phyloP scores from a whole-genome alignment of 2,329 filamentous ascomycete genomes.

The Corynespora cassiicola region DNA sequence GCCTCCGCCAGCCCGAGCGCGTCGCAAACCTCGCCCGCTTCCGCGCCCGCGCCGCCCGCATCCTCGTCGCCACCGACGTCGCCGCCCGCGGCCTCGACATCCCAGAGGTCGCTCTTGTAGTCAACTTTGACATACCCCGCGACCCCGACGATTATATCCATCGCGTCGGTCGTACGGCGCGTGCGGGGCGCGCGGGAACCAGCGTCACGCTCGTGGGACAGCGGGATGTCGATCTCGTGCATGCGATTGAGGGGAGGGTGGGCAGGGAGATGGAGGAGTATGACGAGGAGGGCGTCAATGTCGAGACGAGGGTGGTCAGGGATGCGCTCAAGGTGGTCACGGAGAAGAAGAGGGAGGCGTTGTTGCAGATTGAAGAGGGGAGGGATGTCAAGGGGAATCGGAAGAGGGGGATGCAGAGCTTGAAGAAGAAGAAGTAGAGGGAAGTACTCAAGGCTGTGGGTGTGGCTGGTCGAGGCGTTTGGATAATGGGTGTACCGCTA shows the following conservation, averaged over 20 bases:
- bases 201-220: slow-evolving; percentile 90
- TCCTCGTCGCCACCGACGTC: slow-evolving; percentile 94
- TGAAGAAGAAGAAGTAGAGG: slow-evolving; percentile 1
- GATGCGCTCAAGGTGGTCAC: slow-evolving; percentile 88
- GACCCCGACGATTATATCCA: slow-evolving; percentile 98
- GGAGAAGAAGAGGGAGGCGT: slow-evolving; percentile 93
- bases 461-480: too few species aligned
- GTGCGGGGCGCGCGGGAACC: slow-evolving; percentile 84
- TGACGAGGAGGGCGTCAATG: slow-evolving; percentile 87
- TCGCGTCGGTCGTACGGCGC: slow-evolving; percentile 90
- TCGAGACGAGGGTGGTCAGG: slow-evolving; percentile 87
- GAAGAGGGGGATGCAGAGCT: slow-evolving; percentile 52
- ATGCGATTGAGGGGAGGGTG: slow-evolving; percentile 86
- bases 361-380: slow-evolving; percentile 90
- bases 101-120: slow-evolving; percentile 84
- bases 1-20: slow-evolving; percentile 82
- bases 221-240: slow-evolving; percentile 87
- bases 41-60: slow-evolving; percentile 83
- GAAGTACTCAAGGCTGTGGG: too few species aligned
- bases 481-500: too few species aligned
- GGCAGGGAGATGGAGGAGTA: slow-evolving; percentile 82
- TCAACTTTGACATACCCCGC: slow-evolving; percentile 96
- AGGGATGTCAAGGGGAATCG: slow-evolving; percentile 90
- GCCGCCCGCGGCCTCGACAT: slow-evolving; percentile 95
- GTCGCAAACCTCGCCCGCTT: slow-evolving; percentile 90